phyloP scores from a whole-genome alignment of 2,329 filamentous ascomycete genomes.

The Huntiella bhutanensis region DNA sequence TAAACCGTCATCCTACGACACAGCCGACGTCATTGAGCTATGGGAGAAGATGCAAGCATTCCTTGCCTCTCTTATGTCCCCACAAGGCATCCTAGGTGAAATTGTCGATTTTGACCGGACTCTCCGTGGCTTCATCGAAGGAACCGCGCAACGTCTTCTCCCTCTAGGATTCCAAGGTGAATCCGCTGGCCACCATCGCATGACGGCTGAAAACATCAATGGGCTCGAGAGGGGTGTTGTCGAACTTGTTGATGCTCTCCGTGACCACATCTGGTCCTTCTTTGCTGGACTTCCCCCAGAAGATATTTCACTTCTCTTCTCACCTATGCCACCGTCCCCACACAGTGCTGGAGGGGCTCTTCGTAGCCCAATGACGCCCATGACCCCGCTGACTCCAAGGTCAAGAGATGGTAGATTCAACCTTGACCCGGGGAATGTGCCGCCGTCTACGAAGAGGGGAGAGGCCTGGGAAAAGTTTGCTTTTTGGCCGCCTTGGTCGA shows the following conservation, averaged over 20 bases:
- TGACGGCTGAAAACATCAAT: slow-evolving; percentile 49
- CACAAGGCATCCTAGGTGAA: slow-evolving; percentile 69
- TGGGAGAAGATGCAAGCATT: slow-evolving; percentile 79
- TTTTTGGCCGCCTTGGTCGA: slow-evolving; percentile 89
- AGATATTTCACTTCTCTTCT: slow-evolving; percentile 74
- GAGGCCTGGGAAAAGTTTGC: slow-evolving; percentile 86
- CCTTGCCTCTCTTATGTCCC: slow-evolving; percentile 53
- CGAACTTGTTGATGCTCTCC: slow-evolving; percentile 67
- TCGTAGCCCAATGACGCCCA: slow-evolving; percentile 13
- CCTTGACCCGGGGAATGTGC: slow-evolving; percentile 59
- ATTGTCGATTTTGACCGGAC: slow-evolving; percentile 89
- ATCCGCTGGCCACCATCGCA: slow-evolving; percentile 60
- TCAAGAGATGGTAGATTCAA: slow-evolving; percentile 58
- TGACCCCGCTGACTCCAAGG: slow-evolving; percentile 27
- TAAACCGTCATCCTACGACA: slow-evolving; percentile 49
- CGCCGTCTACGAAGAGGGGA: slow-evolving; percentile 57
- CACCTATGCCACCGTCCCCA: slow-evolving; percentile 54
- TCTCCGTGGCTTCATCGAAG: slow-evolving; percentile 74
- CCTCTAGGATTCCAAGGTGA: slow-evolving; percentile 68
- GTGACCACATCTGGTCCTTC: slow-evolving; percentile 61
- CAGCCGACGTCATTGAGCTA: slow-evolving; percentile 62
- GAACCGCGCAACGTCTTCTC: slow-evolving; percentile 60
- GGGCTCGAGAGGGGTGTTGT: slow-evolving; percentile 60
- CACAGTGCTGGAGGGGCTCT: slow-evolving; percentile 35
- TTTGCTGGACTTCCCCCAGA: slow-evolving; percentile 80